A percentile compares a stretch with the other conserved stretches of the same genome.
Evolutionary conservation across 371 early-diverging fungal genomes (phyloP).

Genomic region (Actinomortierella ambigua): DNA sequence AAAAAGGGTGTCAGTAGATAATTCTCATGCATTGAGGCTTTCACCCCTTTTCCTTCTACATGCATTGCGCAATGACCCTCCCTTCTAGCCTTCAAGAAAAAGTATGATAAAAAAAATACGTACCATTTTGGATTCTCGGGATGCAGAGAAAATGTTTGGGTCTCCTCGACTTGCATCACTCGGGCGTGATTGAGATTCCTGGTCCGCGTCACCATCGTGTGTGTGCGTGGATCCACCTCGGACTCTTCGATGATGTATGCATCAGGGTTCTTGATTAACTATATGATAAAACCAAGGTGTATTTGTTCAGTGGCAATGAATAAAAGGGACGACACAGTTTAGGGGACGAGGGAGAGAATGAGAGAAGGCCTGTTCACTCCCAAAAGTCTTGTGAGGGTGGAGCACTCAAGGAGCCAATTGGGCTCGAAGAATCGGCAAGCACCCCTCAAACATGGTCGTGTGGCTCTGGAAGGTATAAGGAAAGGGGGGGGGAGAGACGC

Average conservation of each 20-base stretch:
- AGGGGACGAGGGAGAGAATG: background rate
- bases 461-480: background rate
- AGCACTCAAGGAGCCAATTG: background rate
- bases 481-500: background rate
- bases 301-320: conserved; percentile 5
- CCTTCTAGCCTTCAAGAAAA: background rate
- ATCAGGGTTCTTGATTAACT: conserved; percentile 76
- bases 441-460: background rate
- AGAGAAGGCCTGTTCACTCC: too few relatives aligned
- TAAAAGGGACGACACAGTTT: too few relatives aligned
- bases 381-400: too few relatives aligned
- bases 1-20: background rate
- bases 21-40: too few relatives aligned
- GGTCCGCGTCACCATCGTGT: conserved; percentile 83
- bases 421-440: background rate
- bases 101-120: background rate
- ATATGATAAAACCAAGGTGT: conserved; percentile 8
- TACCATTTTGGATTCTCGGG: conserved; percentile 62
- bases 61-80: background rate
- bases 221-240: conserved; percentile 75
- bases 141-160: conserved; percentile 72
- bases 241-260: conserved; percentile 89
- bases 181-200: conserved; percentile 92
- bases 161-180: conserved; percentile 91
- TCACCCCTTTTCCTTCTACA: too few relatives aligned